phyloP scores from a whole-genome alignment of 2,329 filamentous ascomycete species.

The Hypomyces rosellus region DNA sequence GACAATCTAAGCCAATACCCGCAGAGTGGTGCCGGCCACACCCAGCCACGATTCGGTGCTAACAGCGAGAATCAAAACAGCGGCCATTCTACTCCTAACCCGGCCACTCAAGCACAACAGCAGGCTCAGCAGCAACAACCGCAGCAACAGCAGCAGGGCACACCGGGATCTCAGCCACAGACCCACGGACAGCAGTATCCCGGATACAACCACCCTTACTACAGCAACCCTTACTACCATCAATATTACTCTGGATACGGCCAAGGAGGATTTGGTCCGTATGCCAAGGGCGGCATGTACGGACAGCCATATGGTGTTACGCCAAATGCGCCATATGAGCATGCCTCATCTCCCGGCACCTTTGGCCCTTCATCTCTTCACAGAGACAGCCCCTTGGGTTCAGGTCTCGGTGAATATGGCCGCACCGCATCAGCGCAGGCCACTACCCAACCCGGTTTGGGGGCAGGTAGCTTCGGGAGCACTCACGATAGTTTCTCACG shows the following conservation, averaged over 20 bases:
- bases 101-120: conserved; percentile 52
- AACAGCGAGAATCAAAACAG: conserved; percentile 71
- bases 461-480: conserved; percentile 44
- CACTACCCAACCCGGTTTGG: conserved; percentile 44
- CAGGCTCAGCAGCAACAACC: conserved; percentile 34
- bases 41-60: conserved; percentile 53
- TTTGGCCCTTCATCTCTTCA: conserved; percentile 51
- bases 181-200: conserved; percentile 44
- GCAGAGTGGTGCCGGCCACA: conserved; percentile 56
- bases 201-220: conserved; percentile 52
- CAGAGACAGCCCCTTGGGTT: conserved; percentile 43
- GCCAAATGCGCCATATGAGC: conserved; percentile 51
- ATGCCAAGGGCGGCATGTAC: conserved; percentile 50
- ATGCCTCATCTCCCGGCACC: conserved; percentile 46
- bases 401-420: conserved; percentile 49
- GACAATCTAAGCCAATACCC: conserved; percentile 64
- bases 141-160: conserved; percentile 38
- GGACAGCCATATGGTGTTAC: conserved; percentile 52
- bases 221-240: conserved; percentile 56
- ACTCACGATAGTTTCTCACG: conserved; percentile 52
- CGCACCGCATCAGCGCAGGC: conserved; percentile 45
- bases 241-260: conserved; percentile 53
- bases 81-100: conserved; percentile 86
- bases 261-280: conserved; percentile 48
- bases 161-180: conserved; percentile 39